Conservation (phyloP, 225 moss, liverwort and hornwort species). For the Bryum argenteum region DNA sequence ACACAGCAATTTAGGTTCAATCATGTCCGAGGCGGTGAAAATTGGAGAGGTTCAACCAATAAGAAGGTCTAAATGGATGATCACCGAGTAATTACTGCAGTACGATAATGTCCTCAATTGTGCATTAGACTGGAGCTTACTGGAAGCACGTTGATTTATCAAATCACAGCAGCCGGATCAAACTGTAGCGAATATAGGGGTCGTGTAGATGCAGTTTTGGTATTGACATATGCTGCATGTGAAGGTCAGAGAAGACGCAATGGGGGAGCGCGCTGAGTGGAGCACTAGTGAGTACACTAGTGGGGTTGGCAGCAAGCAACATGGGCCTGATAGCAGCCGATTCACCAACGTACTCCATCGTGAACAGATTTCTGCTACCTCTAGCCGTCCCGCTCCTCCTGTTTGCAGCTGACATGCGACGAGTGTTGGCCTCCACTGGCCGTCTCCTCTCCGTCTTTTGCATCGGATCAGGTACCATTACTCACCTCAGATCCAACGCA, state of each 20-base stretch:
- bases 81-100: too few species aligned
- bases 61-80: too few species aligned
- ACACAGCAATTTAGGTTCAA: too few species aligned
- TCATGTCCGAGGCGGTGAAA: background rate
- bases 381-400: conserved; percentile 92
- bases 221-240: conserved; percentile 8
- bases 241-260: conserved; percentile 91
- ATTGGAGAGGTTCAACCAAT: too few species aligned
- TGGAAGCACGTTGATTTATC: too few species aligned
- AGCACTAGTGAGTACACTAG: conserved; percentile 90
- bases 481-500: background rate
- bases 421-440: conserved; percentile 87
- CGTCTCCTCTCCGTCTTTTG: conserved; percentile 75
- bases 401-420: conserved; percentile 84
- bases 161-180: too few species aligned
- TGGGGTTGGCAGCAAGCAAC: conserved; percentile 88
- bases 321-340: conserved; percentile 85
- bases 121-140: too few species aligned
- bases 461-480: conserved; percentile 74
- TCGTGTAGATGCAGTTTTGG: background rate
- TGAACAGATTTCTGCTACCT: conserved; percentile 85
- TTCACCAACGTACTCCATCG: conserved; percentile 79
- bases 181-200: too few species aligned
- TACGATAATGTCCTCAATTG: too few species aligned
- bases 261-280: conserved; percentile 93